Base-by-base conservation (phyloP, 2,329 filamentous ascomycete species). In the Nothomitra cinnamomea region DNA sequence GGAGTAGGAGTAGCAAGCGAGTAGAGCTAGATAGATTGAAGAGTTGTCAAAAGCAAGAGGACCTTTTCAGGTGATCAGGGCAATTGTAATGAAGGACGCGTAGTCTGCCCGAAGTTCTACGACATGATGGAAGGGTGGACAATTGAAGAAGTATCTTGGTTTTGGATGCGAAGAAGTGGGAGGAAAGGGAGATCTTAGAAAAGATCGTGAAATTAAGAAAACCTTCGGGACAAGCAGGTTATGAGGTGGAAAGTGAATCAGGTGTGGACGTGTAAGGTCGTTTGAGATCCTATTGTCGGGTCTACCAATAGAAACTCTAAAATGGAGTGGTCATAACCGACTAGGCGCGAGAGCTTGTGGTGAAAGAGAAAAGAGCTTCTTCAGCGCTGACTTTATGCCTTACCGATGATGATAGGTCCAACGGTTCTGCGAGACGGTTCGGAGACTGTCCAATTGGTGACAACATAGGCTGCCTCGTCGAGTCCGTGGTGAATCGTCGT, bases 401-500 rank as follows among this genome's bases (percentile, higher is more conserved):
- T 49, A 77, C 73, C 66, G 72, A 73, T 57, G 73, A 74, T 51
- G 74, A 67, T 56, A 75, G 66, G 64, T 77, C 75, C 56, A 72
- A 57, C 49, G 71, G 71, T 64, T 79, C 77, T 48, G 74, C 70
- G 52, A 73, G 67, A 63, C 75, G 74, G 56, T 70, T 66, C 53
- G 74, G 66, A 61, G 76, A 71, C 64, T 78, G 75, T 48, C 74
- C 77, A 63, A 89, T 70, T 57, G 78, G 77, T 55, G 76, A 78
- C 69, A 86, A 72, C 65, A 84, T 87, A 67, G 85, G 83, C 69
- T 90, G 73, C 76, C 88, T 77, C 69, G 87, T 76, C 70, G 86
- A 82, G 70, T 95, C 94, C 55, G 89, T 92, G 58, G 90, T 96
- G 70, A 96, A 96, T 65, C 90, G 84, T 64, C 90, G 83, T 69